phyloP scores from a whole-genome alignment of 73 alveolate genomes.

The Diophrys sp. region DNA sequence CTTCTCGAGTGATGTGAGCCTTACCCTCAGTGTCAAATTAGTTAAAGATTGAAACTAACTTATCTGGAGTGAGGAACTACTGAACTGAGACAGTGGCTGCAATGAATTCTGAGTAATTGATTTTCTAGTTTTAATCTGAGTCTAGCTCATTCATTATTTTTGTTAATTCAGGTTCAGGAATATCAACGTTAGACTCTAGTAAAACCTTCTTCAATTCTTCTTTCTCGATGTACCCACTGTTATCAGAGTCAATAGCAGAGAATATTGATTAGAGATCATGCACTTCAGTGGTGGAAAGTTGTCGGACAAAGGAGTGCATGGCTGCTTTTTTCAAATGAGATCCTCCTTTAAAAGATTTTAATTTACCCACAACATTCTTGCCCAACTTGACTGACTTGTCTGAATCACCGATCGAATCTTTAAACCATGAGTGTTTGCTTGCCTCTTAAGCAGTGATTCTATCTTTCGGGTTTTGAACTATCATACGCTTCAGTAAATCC shows the following conservation, averaged over 20 bases:
- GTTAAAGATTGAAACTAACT: conserved; percentile 37
- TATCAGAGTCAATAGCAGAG: conserved; percentile 77
- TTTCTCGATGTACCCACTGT: conserved; percentile 85
- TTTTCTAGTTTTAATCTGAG: conserved; percentile 52
- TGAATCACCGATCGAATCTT: background rate
- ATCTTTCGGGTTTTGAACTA: conserved; percentile 37
- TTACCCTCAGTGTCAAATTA: conserved; percentile 53
- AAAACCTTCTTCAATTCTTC: conserved; percentile 75
- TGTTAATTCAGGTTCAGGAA: conserved; percentile 74
- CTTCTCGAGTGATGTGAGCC: conserved; percentile 48
- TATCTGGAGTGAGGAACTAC: conserved; percentile 24
- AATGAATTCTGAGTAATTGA: conserved; percentile 60
- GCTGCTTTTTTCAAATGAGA: conserved; percentile 63
- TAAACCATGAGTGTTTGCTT: conserved; percentile 58
- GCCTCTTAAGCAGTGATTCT: conserved; percentile 61
- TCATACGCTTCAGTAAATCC: conserved; percentile 41
- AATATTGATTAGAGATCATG: conserved; percentile 68
- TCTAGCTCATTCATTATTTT: conserved; percentile 53
- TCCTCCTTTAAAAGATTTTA: conserved; percentile 42
- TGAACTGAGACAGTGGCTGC: conserved; percentile 57
- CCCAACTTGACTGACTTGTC: background rate
- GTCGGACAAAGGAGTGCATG: conserved; percentile 53
- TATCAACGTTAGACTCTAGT: conserved; percentile 12
- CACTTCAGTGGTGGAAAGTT: conserved; percentile 66
- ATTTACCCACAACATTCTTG: conserved; percentile 15